phyloP scores from a whole-genome alignment of 2,329 filamentous ascomycete species.

The Dryadomyces sulphureus region DNA sequence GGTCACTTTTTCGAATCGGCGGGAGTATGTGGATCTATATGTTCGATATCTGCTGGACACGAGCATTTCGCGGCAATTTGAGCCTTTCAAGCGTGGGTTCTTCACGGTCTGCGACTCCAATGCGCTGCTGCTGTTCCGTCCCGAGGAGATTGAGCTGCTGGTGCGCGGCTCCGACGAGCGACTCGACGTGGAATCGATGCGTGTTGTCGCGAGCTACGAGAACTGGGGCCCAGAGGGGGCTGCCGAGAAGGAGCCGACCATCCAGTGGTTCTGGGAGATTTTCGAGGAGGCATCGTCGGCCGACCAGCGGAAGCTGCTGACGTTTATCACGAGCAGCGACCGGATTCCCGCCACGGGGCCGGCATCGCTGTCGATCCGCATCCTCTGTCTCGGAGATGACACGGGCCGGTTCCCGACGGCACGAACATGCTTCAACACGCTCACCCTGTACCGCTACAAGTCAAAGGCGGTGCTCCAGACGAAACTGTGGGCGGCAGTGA shows the following conservation, averaged over 20 bases:
- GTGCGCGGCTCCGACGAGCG: slow-evolving; percentile 73
- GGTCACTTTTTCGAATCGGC: slow-evolving; percentile 72
- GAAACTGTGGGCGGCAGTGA: slow-evolving; percentile 73
- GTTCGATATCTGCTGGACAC: slow-evolving; percentile 67
- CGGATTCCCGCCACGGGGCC: slow-evolving; percentile 80
- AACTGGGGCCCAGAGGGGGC: slow-evolving; percentile 52
- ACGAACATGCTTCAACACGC: slow-evolving; percentile 78
- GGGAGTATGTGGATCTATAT: slow-evolving; percentile 78
- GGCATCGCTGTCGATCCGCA: slow-evolving; percentile 60
- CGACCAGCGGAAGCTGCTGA: slow-evolving; percentile 64
- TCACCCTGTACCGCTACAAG: slow-evolving; percentile 61
- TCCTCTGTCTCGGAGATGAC: slow-evolving; percentile 64
- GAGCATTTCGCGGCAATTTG: slow-evolving; percentile 68
- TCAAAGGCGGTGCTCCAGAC: slow-evolving; percentile 51
- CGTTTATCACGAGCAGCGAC: slow-evolving; percentile 83
- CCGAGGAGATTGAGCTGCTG: slow-evolving; percentile 82
- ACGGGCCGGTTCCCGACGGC: slow-evolving; percentile 65
- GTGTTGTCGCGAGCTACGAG: slow-evolving; percentile 67
- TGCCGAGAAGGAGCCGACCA: slow-evolving; percentile 46
- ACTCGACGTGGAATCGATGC: slow-evolving; percentile 62
- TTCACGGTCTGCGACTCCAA: slow-evolving; percentile 86
- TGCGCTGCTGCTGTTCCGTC: slow-evolving; percentile 71
- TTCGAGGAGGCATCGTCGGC: slow-evolving; percentile 50
- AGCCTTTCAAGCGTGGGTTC: slow-evolving; percentile 88
- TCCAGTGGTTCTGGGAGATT: slow-evolving; percentile 81